Evolutionary conservation across 768 basidiomycete species (phyloP).

Genomic region (Hydnomerulius pinastri): DNA sequence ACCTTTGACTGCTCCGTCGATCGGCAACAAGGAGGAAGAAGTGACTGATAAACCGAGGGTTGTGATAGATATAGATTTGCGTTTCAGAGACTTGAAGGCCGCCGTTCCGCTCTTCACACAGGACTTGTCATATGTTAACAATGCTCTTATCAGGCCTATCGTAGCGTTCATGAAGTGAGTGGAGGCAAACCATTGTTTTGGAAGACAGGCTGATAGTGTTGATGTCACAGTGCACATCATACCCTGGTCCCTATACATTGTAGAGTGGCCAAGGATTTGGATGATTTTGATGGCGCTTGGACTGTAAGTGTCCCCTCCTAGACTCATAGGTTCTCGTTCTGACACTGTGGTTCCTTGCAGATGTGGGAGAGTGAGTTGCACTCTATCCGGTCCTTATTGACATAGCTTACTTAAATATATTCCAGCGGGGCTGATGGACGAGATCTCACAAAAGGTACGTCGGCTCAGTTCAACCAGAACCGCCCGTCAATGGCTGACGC

Average conservation of each 20-base stretch:
- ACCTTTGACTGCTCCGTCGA: slow-evolving; percentile 72
- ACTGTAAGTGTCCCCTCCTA: slow-evolving; percentile 65
- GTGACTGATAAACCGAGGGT: slow-evolving; percentile 47
- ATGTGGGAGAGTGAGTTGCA: slow-evolving; percentile 85
- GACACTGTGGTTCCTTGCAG: slow-evolving; percentile 39
- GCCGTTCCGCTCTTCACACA: slow-evolving; percentile 89
- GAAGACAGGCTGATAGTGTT: neutral
- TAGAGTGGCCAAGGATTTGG: slow-evolving; percentile 77
- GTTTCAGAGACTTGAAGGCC: slow-evolving; percentile 95
- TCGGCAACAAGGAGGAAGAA: slow-evolving; percentile 31
- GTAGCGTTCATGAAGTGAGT: slow-evolving; percentile 98
- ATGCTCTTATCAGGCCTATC: slow-evolving; percentile 90
- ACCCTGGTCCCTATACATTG: slow-evolving; percentile 95
- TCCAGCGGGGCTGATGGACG: slow-evolving; percentile 90
- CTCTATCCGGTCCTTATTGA: neutral
- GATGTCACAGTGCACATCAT: slow-evolving; percentile 71
- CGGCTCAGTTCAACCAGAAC: neutral
- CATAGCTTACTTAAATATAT: slow-evolving; percentile 12
- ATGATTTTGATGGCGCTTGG: slow-evolving; percentile 95
- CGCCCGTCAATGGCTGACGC: neutral
- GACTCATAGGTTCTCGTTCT: slow-evolving; percentile 3
- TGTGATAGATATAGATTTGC: slow-evolving; percentile 88
- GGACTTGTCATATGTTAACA: slow-evolving; percentile 89
- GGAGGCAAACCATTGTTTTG: neutral
- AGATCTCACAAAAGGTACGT: slow-evolving; percentile 79